Conservation (phyloP, 2,329 filamentous ascomycete species). For the Rachicladosporium sp. region DNA sequence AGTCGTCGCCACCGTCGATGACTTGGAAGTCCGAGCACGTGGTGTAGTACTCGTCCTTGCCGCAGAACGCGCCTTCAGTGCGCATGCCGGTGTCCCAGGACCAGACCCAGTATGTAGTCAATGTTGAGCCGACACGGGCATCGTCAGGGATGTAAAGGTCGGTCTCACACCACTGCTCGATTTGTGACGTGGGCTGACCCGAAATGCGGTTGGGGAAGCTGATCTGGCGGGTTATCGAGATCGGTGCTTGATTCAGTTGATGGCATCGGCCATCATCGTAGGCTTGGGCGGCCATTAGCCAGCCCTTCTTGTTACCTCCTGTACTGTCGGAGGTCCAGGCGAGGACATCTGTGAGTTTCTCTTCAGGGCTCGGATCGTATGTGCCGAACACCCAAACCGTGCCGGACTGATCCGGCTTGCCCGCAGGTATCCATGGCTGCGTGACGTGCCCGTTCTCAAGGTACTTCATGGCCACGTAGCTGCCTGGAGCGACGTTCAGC, state of each 20-base stretch:
- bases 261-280: conserved; percentile 89
- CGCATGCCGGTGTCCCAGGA: conserved; percentile 59
- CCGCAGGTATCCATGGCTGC: conserved; percentile 25
- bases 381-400: conserved; percentile 39
- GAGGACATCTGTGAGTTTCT: conserved; percentile 54
- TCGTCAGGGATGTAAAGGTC: conserved; percentile 63
- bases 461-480: conserved; percentile 37
- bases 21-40: conserved; percentile 38
- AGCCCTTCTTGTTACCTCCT: conserved; percentile 67
- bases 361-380: conserved; percentile 35
- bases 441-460: conserved; percentile 39
- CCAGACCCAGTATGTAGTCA: conserved; percentile 94
- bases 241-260: conserved; percentile 51
- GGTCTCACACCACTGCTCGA: conserved; percentile 66
- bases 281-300: conserved; percentile 62
- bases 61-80: conserved; percentile 24
- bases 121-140: conserved; percentile 43
- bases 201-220: conserved; percentile 43
- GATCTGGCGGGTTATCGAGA: conserved; percentile 47
- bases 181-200: conserved; percentile 31
- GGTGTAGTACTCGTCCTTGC: conserved; percentile 46
- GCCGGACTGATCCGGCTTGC: conserved; percentile 32
- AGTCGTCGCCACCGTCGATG: conserved; percentile 6
- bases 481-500: conserved; percentile 43
- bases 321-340: conserved; percentile 70